Percentiles rank a stretch among this genome's conserved stretches.
phyloP scores from a whole-genome alignment of 495 filamentous ascomycete genomes.

The Penicillium simplicissimum region DNA sequence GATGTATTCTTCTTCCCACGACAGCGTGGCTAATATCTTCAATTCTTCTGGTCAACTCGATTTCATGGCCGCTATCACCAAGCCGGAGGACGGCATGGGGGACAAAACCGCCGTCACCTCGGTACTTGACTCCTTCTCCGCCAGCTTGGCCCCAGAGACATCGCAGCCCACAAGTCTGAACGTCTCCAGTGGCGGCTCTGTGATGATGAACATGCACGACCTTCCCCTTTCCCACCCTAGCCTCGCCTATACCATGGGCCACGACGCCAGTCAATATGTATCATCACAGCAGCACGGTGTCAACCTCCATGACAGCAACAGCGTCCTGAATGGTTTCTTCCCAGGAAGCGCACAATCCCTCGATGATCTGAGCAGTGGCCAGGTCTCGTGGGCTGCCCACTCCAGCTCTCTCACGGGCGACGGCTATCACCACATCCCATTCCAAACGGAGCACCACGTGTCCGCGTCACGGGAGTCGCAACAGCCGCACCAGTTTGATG shows the following conservation, averaged over 20 bases:
- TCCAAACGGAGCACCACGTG: slow-evolving; percentile 36
- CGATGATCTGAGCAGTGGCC: slow-evolving; percentile 39
- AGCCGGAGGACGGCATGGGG: slow-evolving; percentile 38
- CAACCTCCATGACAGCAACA: slow-evolving; percentile 40
- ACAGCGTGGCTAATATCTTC: slow-evolving; percentile 41
- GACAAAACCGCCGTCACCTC: slow-evolving; percentile 45
- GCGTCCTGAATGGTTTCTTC: slow-evolving; percentile 38
- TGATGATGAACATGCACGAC: slow-evolving; percentile 47
- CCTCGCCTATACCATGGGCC: slow-evolving; percentile 37
- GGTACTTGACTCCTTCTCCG: slow-evolving; percentile 43
- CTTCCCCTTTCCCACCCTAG: slow-evolving; percentile 38
- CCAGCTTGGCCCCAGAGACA: slow-evolving; percentile 35
- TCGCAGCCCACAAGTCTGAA: slow-evolving; percentile 36
- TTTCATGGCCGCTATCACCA: slow-evolving; percentile 41
- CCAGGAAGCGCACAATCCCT: slow-evolving; percentile 34
- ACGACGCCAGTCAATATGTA: slow-evolving; percentile 40
- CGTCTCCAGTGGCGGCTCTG: slow-evolving; percentile 32
- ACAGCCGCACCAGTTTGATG: slow-evolving; percentile 39
- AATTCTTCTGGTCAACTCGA: slow-evolving; percentile 38
- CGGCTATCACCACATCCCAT: slow-evolving; percentile 41
- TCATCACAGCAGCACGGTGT: slow-evolving; percentile 35
- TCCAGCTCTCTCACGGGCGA: slow-evolving; percentile 37
- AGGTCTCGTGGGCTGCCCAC: slow-evolving; percentile 40
- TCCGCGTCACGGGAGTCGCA: slow-evolving; percentile 41
- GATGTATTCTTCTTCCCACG: slow-evolving; percentile 39